Evolutionary conservation across 768 basidiomycete genomes (phyloP).

Genomic region (Boletus coccyginus): DNA sequence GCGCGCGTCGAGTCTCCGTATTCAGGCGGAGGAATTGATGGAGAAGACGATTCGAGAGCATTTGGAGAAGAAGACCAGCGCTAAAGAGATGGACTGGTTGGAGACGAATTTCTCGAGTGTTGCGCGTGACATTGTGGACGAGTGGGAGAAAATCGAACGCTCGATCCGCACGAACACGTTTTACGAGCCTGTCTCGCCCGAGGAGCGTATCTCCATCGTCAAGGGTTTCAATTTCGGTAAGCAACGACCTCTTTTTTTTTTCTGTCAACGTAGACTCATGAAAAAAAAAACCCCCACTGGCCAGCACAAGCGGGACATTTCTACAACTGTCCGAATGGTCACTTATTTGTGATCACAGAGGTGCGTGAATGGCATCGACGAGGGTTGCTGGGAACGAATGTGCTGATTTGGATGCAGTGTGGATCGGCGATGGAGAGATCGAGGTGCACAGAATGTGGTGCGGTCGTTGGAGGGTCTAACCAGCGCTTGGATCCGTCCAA

Average conservation of each 20-base stretch:
- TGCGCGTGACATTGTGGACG: conserved; percentile 39
- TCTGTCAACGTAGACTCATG: not conserved
- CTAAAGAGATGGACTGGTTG: conserved; percentile 39
- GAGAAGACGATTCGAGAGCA: conserved; percentile 4
- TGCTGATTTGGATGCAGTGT: conserved; percentile 39
- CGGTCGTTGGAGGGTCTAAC: conserved; percentile 46
- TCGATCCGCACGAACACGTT: conserved; percentile 43
- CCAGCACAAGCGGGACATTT: conserved; percentile 43
- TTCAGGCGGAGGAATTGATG: conserved; percentile 4
- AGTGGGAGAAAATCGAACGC: conserved; percentile 44
- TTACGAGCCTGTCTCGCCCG: conserved; percentile 50
- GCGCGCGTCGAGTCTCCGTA: conserved; percentile 15
- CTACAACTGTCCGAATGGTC: conserved; percentile 57
- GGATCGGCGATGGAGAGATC: conserved; percentile 51
- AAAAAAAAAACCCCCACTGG: not conserved
- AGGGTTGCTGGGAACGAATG: not conserved
- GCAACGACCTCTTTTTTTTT: not conserved
- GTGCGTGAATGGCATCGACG: conserved; percentile 27
- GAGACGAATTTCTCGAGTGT: conserved; percentile 38
- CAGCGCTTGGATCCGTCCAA: conserved; percentile 46
- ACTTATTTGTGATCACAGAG: conserved; percentile 57
- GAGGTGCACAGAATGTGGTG: conserved; percentile 57
- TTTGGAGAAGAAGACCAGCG: conserved; percentile 24
- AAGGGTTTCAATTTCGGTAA: conserved; percentile 50
- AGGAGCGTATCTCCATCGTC: conserved; percentile 52